Percentiles rank a stretch among this genome's conserved stretches.
phyloP scores from a whole-genome alignment of 257 asterid species.

The Plantago ovata region DNA sequence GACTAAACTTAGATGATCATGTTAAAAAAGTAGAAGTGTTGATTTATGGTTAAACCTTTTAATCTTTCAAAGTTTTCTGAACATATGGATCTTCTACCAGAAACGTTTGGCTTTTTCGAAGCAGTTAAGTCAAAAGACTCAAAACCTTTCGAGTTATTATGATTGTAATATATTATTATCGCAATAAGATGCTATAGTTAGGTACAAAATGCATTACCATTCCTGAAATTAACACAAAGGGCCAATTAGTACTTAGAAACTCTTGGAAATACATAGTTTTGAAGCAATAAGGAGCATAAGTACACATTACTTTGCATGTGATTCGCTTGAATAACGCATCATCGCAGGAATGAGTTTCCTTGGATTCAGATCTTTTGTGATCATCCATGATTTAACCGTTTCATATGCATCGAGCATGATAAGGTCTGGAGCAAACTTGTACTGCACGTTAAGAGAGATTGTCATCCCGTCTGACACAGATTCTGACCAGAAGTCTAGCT shows the following conservation, averaged over 20 bases:
- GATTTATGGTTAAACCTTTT: slow-evolving; percentile 8
- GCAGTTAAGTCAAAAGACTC: background rate
- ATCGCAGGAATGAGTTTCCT: slow-evolving; percentile 97
- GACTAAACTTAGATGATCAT: slow-evolving; percentile 15
- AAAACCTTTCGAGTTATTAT: slow-evolving; percentile 1
- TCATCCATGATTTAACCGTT: slow-evolving; percentile 99
- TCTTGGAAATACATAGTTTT: slow-evolving; percentile 7
- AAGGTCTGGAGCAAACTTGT: slow-evolving; percentile 95
- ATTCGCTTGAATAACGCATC: slow-evolving; percentile 99
- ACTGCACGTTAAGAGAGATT: slow-evolving; percentile 50
- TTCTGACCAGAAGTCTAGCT: slow-evolving; percentile 14
- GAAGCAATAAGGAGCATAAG: slow-evolving; percentile 23
- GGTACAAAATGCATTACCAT: background rate
- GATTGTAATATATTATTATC: background rate
- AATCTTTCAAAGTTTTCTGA: slow-evolving; percentile 7
- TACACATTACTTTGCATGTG: slow-evolving; percentile 80
- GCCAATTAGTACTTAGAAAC: slow-evolving; percentile 13
- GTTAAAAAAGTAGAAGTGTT: slow-evolving; percentile 10
- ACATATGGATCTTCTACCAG: slow-evolving; percentile 2
- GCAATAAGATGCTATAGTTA: no score
- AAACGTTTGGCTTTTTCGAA: slow-evolving; percentile 13
- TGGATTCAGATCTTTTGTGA: slow-evolving; percentile 77
- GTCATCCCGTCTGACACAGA: slow-evolving; percentile 1
- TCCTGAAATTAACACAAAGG: slow-evolving; percentile 16
- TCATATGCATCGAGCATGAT: slow-evolving; percentile 99